These are phyloP conservation scores for Madurella mycetomatis DNA, from an alignment of 2,329 filamentous ascomycete species.

Conservation along the genomic window DNA sequence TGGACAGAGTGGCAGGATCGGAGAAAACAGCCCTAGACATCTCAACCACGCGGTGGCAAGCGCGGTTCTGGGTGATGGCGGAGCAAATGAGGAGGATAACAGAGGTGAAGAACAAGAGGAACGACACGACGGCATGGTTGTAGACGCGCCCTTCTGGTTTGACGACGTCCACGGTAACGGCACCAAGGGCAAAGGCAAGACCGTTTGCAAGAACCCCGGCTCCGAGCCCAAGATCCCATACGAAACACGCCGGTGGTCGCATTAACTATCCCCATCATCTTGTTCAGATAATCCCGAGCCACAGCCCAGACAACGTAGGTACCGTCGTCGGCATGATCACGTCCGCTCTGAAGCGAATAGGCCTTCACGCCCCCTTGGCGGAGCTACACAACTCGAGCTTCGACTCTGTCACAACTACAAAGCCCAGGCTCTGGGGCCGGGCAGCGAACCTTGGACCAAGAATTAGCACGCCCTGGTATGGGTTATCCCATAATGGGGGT, in stretches of 20 bases:
- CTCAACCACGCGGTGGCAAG: background rate
- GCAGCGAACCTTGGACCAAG: background rate
- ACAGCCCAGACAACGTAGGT: background rate
- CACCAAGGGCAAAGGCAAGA: constrained; percentile 7
- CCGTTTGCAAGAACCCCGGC: background rate
- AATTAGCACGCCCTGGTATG: background rate
- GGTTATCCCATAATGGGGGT: background rate
- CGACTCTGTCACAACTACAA: background rate
- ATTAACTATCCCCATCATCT: background rate
- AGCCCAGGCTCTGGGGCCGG: no score
- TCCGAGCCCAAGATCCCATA: background rate
- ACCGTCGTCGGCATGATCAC: background rate
- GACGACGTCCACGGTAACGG: constrained; percentile 2
- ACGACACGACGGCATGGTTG: background rate
- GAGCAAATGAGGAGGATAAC: background rate
- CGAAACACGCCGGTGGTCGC: background rate
- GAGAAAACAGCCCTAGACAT: background rate
- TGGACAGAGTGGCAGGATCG: background rate
- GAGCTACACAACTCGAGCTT: background rate
- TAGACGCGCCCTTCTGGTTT: constrained; percentile 2
- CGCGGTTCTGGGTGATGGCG: background rate
- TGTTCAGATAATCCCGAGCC: background rate
- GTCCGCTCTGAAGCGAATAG: background rate
- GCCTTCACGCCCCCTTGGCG: background rate
- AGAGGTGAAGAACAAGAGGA: background rate